A percentile compares a stretch with the other conserved stretches of the same genome.
Conservation (phyloP, 352 stramenopile species). For the Globisporangium takayamanum region DNA sequence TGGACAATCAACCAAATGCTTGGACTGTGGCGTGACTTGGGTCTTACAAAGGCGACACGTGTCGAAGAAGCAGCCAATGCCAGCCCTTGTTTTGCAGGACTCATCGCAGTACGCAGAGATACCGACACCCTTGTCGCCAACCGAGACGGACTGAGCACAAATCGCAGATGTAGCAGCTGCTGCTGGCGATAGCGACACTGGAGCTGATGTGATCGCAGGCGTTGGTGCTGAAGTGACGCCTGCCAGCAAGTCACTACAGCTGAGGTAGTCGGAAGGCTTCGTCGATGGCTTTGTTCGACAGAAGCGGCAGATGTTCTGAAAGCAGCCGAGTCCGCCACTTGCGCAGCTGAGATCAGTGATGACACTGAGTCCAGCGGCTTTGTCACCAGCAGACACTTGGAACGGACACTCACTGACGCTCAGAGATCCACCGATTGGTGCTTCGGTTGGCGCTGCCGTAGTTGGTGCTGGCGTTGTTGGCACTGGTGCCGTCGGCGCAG, state of each 20-base stretch:
- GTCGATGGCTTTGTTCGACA: conserved; percentile 11
- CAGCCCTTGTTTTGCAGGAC: background rate
- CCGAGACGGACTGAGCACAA: background rate
- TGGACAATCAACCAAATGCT: conserved; percentile 1
- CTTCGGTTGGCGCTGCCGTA: background rate
- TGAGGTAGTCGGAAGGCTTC: background rate
- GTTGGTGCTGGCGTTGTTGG: background rate
- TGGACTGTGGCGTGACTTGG: background rate
- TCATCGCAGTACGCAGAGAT: conserved; percentile 3
- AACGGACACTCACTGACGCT: conserved; percentile 3
- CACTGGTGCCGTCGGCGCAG: background rate
- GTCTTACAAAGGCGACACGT: conserved; percentile 7
- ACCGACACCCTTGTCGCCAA: background rate
- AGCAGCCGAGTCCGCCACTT: conserved; percentile 19
- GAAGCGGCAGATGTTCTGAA: conserved; percentile 17
- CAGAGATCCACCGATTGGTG: background rate
- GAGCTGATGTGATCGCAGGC: background rate
- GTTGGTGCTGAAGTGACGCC: background rate
- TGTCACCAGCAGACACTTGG: conserved; percentile 12
- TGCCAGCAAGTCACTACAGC: background rate
- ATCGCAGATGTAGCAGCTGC: background rate
- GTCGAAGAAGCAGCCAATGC: conserved; percentile 2
- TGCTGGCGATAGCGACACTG: background rate
- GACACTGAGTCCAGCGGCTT: conserved; percentile 1
- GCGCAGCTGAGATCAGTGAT: conserved; percentile 15